A percentile compares a stretch with the other conserved stretches of the same genome.
Evolutionary conservation across 345 rosid genomes (phyloP).

Genomic region (Bruguiera gymnorhiza): DNA sequence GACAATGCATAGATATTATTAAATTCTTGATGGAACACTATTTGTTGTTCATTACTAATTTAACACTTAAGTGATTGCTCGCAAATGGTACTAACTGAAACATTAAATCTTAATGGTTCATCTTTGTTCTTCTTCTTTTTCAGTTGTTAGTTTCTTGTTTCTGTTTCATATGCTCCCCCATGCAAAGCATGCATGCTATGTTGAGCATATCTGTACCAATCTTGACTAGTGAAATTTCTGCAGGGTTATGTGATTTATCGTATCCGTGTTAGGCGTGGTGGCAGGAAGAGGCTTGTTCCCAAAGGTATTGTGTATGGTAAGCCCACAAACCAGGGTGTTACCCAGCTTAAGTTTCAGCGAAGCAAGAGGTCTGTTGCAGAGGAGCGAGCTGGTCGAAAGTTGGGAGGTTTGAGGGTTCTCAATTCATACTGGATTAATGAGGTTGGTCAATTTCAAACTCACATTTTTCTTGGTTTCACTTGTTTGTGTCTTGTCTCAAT

Average conservation of each 20-base stretch:
- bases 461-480: background rate
- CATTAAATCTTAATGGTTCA: no score
- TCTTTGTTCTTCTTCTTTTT: no score
- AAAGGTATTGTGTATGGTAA: constrained; percentile 91
- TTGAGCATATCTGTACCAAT: background rate
- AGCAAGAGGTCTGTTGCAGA: constrained; percentile 98
- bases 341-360: constrained; percentile 93
- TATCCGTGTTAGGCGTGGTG: constrained; percentile 87
- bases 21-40: no score
- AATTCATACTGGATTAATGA: constrained; percentile 98
- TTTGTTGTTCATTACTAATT: no score
- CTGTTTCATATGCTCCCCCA: background rate
- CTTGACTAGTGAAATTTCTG: background rate
- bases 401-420: constrained; percentile 91
- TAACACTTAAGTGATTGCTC: no score
- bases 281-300: constrained; percentile 97
- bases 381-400: constrained; percentile 90
- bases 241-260: constrained; percentile 89
- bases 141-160: background rate
- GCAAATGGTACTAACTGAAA: no score
- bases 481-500: background rate
- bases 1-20: no score
- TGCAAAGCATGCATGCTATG: background rate
- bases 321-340: constrained; percentile 91
- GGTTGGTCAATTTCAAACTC: constrained; percentile 33